Conservation (phyloP, 305 asterid genomes). For the Fraxinus dipetala region DNA sequence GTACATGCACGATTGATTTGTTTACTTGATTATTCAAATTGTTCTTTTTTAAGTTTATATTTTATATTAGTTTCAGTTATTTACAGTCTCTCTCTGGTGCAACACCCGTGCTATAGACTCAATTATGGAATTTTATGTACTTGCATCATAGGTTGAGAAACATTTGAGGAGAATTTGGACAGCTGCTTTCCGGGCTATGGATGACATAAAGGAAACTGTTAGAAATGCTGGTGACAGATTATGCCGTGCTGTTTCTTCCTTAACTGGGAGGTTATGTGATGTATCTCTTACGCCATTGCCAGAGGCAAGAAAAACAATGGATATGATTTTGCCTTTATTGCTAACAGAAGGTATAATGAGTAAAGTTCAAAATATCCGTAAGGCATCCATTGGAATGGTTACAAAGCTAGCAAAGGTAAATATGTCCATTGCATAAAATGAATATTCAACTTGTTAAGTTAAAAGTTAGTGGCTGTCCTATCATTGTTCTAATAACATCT, state of each 20-base stretch:
- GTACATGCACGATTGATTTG: not conserved
- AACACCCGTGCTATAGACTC: slow-evolving; percentile 5
- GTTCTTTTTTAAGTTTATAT: slow-evolving; percentile 12
- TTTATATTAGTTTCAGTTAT: slow-evolving; percentile 13
- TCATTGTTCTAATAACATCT: slow-evolving; percentile 2
- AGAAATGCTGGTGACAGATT: slow-evolving; percentile 93
- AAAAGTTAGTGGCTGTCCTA: slow-evolving; percentile 19
- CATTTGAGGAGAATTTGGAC: slow-evolving; percentile 81
- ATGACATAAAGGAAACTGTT: slow-evolving; percentile 96
- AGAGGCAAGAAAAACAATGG: slow-evolving; percentile 88
- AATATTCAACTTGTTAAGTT: slow-evolving; percentile 10
- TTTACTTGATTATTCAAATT: not conserved
- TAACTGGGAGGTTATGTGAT: slow-evolving; percentile 87
- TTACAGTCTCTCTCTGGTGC: slow-evolving; percentile 18
- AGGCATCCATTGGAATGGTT: slow-evolving; percentile 87
- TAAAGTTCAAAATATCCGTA: slow-evolving; percentile 84
- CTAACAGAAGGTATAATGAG: slow-evolving; percentile 93
- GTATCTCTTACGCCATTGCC: slow-evolving; percentile 79
- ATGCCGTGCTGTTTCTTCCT: slow-evolving; percentile 79
- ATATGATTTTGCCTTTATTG: slow-evolving; percentile 75
- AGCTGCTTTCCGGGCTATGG: slow-evolving; percentile 96
- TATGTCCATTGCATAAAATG: slow-evolving; percentile 13
- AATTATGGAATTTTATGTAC: slow-evolving; percentile 21
- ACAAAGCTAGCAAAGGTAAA: slow-evolving; percentile 86
- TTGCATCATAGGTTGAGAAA: slow-evolving; percentile 65